Conservation (phyloP, 768 basidiomycete species). For the Hydnomerulius pinastri region DNA sequence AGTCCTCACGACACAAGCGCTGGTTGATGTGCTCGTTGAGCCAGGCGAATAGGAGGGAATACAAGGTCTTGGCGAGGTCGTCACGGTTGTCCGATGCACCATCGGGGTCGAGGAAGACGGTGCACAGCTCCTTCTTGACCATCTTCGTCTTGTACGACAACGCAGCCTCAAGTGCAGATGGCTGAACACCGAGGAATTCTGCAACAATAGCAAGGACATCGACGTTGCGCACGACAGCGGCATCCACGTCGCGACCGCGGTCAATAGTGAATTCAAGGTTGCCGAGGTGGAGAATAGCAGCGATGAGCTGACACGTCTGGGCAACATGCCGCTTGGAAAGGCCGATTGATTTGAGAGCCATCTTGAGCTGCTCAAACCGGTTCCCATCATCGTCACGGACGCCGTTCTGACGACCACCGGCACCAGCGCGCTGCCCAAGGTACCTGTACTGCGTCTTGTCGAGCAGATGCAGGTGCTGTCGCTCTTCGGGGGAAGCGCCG, state of each 20-base stretch:
- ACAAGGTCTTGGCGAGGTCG: constrained; percentile 90
- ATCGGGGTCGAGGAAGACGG: constrained; percentile 93
- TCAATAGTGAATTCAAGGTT: constrained; percentile 93
- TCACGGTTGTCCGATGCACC: constrained; percentile 92
- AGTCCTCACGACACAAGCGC: constrained; percentile 92
- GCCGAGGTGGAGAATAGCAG: constrained; percentile 94
- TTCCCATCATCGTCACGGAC: constrained; percentile 79
- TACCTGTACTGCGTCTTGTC: constrained; percentile 86
- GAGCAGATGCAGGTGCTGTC: constrained; percentile 80
- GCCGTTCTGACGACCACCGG: constrained; percentile 42
- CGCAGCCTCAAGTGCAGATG: constrained; percentile 70
- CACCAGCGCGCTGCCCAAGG: constrained; percentile 67
- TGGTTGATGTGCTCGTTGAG: constrained; percentile 96
- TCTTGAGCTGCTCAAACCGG: constrained; percentile 91
- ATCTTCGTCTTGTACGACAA: constrained; percentile 92
- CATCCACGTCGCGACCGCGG: constrained; percentile 82
- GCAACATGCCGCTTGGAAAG: constrained; percentile 94
- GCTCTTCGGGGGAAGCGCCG: constrained; percentile 86
- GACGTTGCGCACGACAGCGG: constrained; percentile 86
- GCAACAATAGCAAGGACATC: constrained; percentile 83
- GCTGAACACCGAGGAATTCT: constrained; percentile 86
- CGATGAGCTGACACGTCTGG: constrained; percentile 91
- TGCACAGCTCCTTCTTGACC: constrained; percentile 95
- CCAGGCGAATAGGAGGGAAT: constrained; percentile 95
- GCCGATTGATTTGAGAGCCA: constrained; percentile 90